Base-by-base conservation (phyloP, 2,329 filamentous ascomycete species). In the Raffaelea deltoideospora region DNA sequence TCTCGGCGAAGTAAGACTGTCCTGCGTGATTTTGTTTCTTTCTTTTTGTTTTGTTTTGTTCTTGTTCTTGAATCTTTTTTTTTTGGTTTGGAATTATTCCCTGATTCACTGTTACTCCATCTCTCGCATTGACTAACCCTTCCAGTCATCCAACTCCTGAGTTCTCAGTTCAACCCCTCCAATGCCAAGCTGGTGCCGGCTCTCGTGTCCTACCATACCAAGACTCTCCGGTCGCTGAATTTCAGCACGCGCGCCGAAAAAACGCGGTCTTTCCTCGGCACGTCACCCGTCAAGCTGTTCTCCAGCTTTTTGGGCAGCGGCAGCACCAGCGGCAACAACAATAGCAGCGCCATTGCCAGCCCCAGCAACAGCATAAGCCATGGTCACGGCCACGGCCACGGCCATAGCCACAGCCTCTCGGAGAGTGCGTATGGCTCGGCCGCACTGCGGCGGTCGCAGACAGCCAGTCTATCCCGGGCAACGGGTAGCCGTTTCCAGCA, bases 211-310 rank as follows among this genome's bases (percentile, higher is more conserved):
- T 84, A 81, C 45, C 81, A 94, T 50, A 76, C 76, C 32, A 85
- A 85, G 43, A 73, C 83, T 3, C 63, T 94, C 21, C 77, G 78
- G 24, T 74, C 76, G 4, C 60, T 94, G 19, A 70, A 69, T 33
- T 63, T 82, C 29, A 63, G 72, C 17, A 63, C 72, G 23, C 69
- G 77, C 29, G 65, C 69, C 0, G 73, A 77, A 49, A 80, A 73
- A 53, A 69, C 73, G 10, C 69, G 69, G 37, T 76, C 75, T 1
- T 82, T 83, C 50, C 68, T 88, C 10, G 76, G 76, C 5, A 72
- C 79, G n/a, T 95, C 87, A 1, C 87, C 88, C 0, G 83, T 92
- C 33, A 96, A 95, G 54, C 67, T 94, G 50, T 64, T 96, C 14
- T 92, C 87, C 0, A 93, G 71, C 50, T 72, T 95, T 37, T 74